phyloP scores from a whole-genome alignment of 2,329 filamentous ascomycete genomes.

The Diplodia seriata region DNA sequence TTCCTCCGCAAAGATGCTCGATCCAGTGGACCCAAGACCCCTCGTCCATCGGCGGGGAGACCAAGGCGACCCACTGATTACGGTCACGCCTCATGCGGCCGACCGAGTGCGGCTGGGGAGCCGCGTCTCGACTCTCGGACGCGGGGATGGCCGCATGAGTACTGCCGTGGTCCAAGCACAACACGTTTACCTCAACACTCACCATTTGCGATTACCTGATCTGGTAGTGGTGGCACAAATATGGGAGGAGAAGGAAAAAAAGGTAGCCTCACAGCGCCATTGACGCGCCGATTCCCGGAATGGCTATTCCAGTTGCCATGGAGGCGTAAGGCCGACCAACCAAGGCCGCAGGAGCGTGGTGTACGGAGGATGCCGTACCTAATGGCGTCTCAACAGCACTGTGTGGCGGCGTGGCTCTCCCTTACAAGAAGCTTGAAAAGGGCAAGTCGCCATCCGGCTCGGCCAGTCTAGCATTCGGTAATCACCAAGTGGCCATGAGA shows the following conservation, averaged over 20 bases:
- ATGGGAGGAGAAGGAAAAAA: background rate
- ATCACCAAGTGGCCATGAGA: conserved; percentile 8
- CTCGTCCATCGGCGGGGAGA: conserved; percentile 9
- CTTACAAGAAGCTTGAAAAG: conserved; percentile 5
- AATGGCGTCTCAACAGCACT: conserved; percentile 18
- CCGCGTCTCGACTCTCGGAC: background rate
- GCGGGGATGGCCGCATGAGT: conserved; percentile 18
- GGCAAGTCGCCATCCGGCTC: conserved; percentile 6
- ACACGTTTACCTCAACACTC: conserved; percentile 13
- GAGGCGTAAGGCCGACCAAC: conserved; percentile 9
- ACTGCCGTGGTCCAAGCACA: conserved; percentile 6
- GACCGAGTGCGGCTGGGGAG: conserved; percentile 22
- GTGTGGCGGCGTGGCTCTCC: background rate
- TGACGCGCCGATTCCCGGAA: background rate
- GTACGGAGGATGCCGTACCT: conserved; percentile 1
- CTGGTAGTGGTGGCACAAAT: background rate
- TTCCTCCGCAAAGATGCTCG: conserved; percentile 12
- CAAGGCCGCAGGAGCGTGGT: background rate
- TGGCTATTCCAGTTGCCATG: background rate
- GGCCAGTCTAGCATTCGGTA: conserved; percentile 15
- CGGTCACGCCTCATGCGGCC: background rate
- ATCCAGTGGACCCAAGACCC: background rate
- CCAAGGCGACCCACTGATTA: background rate
- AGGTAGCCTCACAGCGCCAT: background rate
- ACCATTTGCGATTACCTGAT: conserved; percentile 6